Base-by-base conservation (phyloP, 495 filamentous ascomycete genomes). In the Hypoxylon subgilvum region DNA sequence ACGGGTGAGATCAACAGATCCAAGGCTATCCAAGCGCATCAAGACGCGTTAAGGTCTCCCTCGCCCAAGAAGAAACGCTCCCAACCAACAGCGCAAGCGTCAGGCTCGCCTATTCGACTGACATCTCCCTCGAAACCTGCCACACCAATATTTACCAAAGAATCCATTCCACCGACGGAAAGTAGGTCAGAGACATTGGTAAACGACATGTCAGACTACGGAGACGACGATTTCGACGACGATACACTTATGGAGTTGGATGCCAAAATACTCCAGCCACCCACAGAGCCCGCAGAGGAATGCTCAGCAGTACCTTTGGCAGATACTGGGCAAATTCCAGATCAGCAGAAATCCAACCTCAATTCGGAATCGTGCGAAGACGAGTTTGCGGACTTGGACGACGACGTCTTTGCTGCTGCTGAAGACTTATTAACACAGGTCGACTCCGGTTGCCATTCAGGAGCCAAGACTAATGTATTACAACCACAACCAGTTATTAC, bases 381-480 rank as follows among this genome's bases (percentile, higher is more conserved):
- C 49, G 78, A 85, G 46, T 88, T 85, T 65, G 80, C 81, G 36
- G 87, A 89, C 34, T 76, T 83, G 23, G 85, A 82, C 50, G 86
- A 87, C 38, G 85, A 86, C 17, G 72, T 84, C 52, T 78, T 84
- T 40, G 81, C 78, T 27, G 83, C 80, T 42, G 70, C 86, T 14
- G 85, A 83, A 58, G 71, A 82, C 30, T 63, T 89, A 39, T 72
- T 83, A 34, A 78, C 84, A 8, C 76, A 85, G 65, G 70, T 74
- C 18, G 72, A 81, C 47, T 63, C 64, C 12, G 64, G 21, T 32
- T 46, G 14, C 19, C 19, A 50, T 4, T 46, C 59, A 2, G 54
- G 17, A 21, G 36, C 58, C 13, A 50, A 47, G 2, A 13, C 23
- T 13, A 12, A 39, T 1, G 44, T 35, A 2, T 30, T 22, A 22